Evolutionary conservation across 2,329 filamentous ascomycete species (phyloP).

Genomic region (Colletotrichum cereale): DNA sequence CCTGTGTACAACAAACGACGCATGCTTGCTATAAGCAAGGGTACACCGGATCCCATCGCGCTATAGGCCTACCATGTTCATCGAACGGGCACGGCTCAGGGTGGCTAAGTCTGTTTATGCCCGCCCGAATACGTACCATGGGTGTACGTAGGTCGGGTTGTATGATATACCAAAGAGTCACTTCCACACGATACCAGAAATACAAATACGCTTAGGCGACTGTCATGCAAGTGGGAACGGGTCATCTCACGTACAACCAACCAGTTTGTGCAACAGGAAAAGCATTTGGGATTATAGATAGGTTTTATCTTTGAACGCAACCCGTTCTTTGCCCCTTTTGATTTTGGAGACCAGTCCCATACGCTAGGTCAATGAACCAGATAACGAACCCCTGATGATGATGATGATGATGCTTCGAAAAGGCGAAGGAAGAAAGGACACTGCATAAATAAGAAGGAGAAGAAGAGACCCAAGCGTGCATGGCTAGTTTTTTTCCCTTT

Average conservation of each 20-base stretch:
- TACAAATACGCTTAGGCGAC: neutral
- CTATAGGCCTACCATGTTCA: conserved; percentile 8
- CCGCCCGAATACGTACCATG: neutral
- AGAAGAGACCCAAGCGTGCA: neutral
- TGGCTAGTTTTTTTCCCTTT: neutral
- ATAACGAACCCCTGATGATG: neutral
- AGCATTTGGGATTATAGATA: neutral
- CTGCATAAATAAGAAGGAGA: too few relatives aligned
- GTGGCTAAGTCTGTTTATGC: neutral
- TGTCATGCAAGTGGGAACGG: neutral
- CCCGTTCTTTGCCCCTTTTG: neutral
- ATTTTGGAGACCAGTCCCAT: conserved; percentile 1
- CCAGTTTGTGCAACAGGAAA: neutral
- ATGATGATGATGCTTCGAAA: conserved; percentile 6
- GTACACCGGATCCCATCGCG: conserved; percentile 16
- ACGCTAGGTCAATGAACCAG: conserved; percentile 20
- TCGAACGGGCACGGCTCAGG: neutral
- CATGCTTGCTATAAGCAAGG: neutral
- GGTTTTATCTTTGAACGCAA: conserved; percentile 6
- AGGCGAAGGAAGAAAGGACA: too few relatives aligned
- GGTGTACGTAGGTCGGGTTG: neutral
- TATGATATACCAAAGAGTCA: neutral
- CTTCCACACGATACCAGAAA: neutral
- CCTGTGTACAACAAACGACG: neutral
- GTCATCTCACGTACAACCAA: neutral